Evolutionary conservation across 768 basidiomycete genomes (phyloP), one percentile per base, ranked within the genome.

Genomic region (Rhodotorula paludigena): DNA sequence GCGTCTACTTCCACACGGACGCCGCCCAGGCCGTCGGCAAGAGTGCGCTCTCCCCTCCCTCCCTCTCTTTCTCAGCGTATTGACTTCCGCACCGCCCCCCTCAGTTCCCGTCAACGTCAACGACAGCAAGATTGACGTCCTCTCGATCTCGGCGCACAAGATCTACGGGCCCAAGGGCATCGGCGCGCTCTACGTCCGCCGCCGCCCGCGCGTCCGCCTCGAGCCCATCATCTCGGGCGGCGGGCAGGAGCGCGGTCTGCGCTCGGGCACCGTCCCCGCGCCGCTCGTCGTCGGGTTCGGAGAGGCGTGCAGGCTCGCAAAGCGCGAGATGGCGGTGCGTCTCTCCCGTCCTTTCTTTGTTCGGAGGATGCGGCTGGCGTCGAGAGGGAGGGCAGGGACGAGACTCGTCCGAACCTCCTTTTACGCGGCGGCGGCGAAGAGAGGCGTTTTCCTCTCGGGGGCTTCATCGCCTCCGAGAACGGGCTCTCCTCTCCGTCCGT

Each of bases 81-180:
- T 32, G 16, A n/a, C n/a, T n/a, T n/a, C n/a, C n/a, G n/a, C n/a
- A n/a, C n/a, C 20, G 14, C 5, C 33, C 38, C 92, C 91, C 44
- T 94, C 97, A 80, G 86, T 98, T 60, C 86, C 87, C 2, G 73
- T 99, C 39, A 87, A 98, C 78, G 96, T 99, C 47, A 92, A 98
- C 76, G 91, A 87, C 74, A 86, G 91, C 85, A 91, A 93, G 74
- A 84, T 98, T 64, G 96, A 99, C 80, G 82, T 96, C 51, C 86
- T 98, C 87, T 91, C 89, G 72, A 90, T 99, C 55, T 92, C 90
- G 14, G 96, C 90, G 1, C 96, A 99, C 82, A 99, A 99, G 81
- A 79, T 99, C 7, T 99, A 99, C 78, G 96, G 96, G 4, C 96
- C 96, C 9, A 99, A 99, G 78, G 96, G 96, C 12, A 79, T 97